phyloP scores from a whole-genome alignment of 208 protist genomes.

The Trypanosoma boissoni region DNA sequence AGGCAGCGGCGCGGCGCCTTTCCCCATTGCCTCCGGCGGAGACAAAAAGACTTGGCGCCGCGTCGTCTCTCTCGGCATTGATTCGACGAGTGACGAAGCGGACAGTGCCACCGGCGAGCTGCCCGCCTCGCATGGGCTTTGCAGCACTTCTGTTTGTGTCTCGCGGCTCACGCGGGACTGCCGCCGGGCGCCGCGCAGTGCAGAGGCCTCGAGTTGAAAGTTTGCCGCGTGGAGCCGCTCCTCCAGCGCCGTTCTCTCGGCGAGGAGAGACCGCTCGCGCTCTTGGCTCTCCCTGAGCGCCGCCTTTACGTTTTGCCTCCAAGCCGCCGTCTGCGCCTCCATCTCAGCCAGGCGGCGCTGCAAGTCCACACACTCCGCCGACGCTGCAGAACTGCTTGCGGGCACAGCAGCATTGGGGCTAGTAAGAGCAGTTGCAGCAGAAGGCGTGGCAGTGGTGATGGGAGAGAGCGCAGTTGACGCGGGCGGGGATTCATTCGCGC shows the following conservation, averaged over 20 bases:
- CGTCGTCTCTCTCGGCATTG: neutral
- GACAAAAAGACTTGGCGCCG: too few relatives aligned
- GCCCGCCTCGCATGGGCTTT: neutral
- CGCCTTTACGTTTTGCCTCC: constrained; percentile 21
- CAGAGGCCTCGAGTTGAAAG: constrained; percentile 12
- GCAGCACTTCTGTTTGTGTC: constrained; percentile 12
- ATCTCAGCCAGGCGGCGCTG: constrained; percentile 1
- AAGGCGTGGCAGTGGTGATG: neutral
- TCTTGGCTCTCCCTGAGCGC: constrained; percentile 12
- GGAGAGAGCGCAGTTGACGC: neutral
- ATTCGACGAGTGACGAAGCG: neutral
- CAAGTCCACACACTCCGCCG: neutral
- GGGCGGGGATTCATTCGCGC: neutral
- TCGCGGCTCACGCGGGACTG: neutral
- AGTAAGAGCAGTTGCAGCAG: neutral
- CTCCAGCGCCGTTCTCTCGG: constrained; percentile 12
- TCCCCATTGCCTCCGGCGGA: too few relatives aligned
- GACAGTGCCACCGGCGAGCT: too few relatives aligned
- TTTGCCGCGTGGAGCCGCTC: constrained; percentile 7
- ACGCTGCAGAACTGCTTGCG: too few relatives aligned
- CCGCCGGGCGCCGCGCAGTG: constrained; percentile 1
- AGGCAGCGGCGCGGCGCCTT: neutral
- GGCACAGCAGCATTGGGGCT: neutral
- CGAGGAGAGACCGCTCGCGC: constrained; percentile 11
- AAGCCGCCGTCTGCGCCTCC: constrained; percentile 6